Base-by-base conservation (phyloP, 305 asterid genomes). In the Stenogyne calaminthoides region DNA sequence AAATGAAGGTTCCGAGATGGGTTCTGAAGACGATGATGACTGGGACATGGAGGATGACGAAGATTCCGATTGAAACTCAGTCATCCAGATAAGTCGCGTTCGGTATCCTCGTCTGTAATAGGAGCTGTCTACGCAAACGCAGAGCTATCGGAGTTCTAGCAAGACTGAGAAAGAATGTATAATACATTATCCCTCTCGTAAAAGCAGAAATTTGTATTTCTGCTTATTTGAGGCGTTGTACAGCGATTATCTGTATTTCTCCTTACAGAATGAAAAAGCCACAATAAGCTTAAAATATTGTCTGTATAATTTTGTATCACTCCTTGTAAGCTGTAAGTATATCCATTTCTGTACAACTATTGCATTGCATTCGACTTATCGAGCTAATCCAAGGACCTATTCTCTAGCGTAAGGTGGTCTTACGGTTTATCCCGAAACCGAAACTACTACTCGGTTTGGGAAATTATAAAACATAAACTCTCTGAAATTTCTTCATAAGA, bases 41-140 rank as follows among this genome's bases (percentile, higher is more conserved):
- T 84, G 83, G 84, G 89, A 86, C 36, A 78, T 76, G 86, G 88
- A 82, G 65, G 81, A 79, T 58, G 87, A 78, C 4, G 86, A 77
- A 46, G 92, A 85, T 84, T 79, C 88, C 63, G 66, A 85, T 46
- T 55, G 42, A 29, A 58, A 12, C 18, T 6, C 79, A 77, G 54
- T 67, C 15, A 42, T 19, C 15, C 75, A 44, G 74, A 72, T 74
- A 25, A 15, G 39, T 25, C 40, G 34, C 75, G 22, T 9, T 29
- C 5, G 56, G 27, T 74, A 47, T 34, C 14, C 61, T 8, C 32
- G 29, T 69, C 40, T 39, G 52, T 51, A 49, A 22, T 46, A 37
- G 72, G 46, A 70, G 66, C 85, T 20, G 27, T 16, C 85, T 27
- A 37, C 22, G 72, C n/a, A 16, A 40, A 19, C 9, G 70, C 59